Percentiles rank a stretch among this genome's conserved stretches.
phyloP scores from a whole-genome alignment of 257 asterid species.

The Orobanche coerulescens region DNA sequence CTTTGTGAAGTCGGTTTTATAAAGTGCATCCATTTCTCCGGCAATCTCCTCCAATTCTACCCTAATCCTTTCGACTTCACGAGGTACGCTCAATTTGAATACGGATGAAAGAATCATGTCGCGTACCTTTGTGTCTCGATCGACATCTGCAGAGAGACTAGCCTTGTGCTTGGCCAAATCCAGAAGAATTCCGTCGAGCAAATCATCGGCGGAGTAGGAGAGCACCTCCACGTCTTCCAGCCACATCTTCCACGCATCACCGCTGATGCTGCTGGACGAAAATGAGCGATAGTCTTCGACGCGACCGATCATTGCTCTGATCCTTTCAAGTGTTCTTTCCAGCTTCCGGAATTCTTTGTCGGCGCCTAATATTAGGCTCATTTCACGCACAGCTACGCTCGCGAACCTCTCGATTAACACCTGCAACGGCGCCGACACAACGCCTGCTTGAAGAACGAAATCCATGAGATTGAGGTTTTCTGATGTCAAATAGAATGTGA shows the following conservation, averaged over 20 bases:
- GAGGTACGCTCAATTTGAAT: neutral
- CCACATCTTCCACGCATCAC: neutral
- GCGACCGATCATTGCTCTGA: neutral
- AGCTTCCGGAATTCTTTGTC: neutral
- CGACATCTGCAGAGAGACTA: neutral
- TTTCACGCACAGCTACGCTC: neutral
- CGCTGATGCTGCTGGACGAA: neutral
- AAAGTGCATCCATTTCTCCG: neutral
- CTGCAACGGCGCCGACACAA: neutral
- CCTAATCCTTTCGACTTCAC: neutral
- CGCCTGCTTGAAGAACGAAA: neutral
- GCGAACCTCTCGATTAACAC: neutral
- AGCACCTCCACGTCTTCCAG: neutral
- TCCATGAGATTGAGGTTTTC: too few species aligned
- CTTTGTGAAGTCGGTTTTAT: neutral
- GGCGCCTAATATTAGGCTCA: neutral
- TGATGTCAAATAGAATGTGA: too few species aligned
- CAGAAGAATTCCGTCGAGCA: neutral
- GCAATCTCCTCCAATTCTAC: neutral
- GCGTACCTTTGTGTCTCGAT: neutral
- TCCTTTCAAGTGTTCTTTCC: neutral
- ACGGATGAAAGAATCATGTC: neutral
- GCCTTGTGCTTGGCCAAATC: neutral
- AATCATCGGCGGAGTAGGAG: neutral
- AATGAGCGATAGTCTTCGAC: neutral